These are phyloP conservation scores for Pinus taeda DNA, from an alignment of 75 land plant species.

Conservation along the genomic window DNA sequence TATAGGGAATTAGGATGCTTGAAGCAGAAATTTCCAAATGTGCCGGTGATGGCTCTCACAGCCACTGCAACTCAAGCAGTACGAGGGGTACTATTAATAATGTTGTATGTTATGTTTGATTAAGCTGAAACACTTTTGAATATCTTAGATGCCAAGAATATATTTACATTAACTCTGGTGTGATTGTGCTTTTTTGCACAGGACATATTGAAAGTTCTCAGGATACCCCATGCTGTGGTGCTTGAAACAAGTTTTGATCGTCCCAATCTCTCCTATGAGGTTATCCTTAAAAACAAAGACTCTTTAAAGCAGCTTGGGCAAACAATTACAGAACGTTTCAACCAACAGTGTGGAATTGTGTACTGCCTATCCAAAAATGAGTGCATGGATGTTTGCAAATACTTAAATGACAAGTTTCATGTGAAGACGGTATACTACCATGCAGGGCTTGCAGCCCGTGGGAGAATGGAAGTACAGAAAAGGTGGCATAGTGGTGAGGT, in stretches of 20 bases:
- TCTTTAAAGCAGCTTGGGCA: constrained; percentile 69
- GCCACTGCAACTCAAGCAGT: constrained; percentile 86
- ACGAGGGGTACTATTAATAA: constrained; percentile 46
- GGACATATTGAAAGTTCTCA: constrained; percentile 68
- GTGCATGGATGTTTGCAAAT: constrained; percentile 69
- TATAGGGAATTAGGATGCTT: constrained; percentile 67
- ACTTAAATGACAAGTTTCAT: constrained; percentile 55
- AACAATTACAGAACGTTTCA: constrained; percentile 47
- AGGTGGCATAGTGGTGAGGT: constrained; percentile 74
- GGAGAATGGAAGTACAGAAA: constrained; percentile 64
- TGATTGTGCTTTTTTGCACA: constrained; percentile 12
- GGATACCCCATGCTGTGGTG: constrained; percentile 67
- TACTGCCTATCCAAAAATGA: constrained; percentile 91
- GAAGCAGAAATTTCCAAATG: constrained; percentile 63
- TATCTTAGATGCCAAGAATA: neutral
- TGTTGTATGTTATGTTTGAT: neutral
- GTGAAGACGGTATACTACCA: constrained; percentile 70
- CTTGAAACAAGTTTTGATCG: constrained; percentile 83
- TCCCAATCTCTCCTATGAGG: constrained; percentile 78
- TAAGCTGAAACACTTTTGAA: neutral
- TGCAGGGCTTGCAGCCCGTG: constrained; percentile 63
- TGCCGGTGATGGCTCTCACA: constrained; percentile 91
- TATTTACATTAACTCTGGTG: neutral
- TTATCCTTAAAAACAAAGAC: constrained; percentile 59
- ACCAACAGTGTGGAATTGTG: constrained; percentile 62